Evolutionary conservation across 2,329 filamentous ascomycete species (phyloP), one percentile per base, ranked within the genome.

Genomic region (Metarhizium brunneum): DNA sequence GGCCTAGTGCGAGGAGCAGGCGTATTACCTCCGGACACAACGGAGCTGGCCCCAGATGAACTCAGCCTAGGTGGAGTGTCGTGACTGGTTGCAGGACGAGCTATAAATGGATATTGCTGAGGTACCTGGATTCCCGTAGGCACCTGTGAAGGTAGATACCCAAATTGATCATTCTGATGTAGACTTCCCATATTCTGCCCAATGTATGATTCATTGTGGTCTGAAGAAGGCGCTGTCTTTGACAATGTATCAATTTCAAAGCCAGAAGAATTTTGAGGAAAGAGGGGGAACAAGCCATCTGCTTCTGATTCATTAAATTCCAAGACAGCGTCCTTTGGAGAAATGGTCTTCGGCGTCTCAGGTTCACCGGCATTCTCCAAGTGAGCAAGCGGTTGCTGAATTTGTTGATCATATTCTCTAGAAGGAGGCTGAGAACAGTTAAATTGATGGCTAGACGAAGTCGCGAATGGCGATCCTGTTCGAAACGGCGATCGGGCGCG

Each of bases 241-340:
- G 64, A 62, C 18, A 76, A 63, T 7, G 72, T 66, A 1, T 73
- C 71, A 47, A 73, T 64, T 25, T 71, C 67, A 45, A 77, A 81
- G 5, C 65, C 73, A 49, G 76, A 68, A 47, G 82, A 76, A 54
- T 81, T 76, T 2, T 81, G 76, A 3, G 88, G 82, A 66, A 96
- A 95, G 20, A 96, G 73, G 13, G 89, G 84, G 63, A 87, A 83
- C 57, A 83, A 83, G 4, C 81, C 73, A 50, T 87, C 86, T 18
- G 86, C 84, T 2, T 92, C 88, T 0, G 77, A 71, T 43, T 94
- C 90, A 58, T 86, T 82, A 67, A 92, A 96, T 58, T 96, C 92
- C 52, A 96, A 73, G 57, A 95, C 73, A 1, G 92, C 89, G 65
- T 97, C 92, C 72, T 95, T 95, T 29, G 92, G 94, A 1, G 92